Percentiles rank a stretch among this genome's conserved stretches.
phyloP scores from a whole-genome alignment of 2,329 filamentous ascomycete species.

The Aspergillus ruber region DNA sequence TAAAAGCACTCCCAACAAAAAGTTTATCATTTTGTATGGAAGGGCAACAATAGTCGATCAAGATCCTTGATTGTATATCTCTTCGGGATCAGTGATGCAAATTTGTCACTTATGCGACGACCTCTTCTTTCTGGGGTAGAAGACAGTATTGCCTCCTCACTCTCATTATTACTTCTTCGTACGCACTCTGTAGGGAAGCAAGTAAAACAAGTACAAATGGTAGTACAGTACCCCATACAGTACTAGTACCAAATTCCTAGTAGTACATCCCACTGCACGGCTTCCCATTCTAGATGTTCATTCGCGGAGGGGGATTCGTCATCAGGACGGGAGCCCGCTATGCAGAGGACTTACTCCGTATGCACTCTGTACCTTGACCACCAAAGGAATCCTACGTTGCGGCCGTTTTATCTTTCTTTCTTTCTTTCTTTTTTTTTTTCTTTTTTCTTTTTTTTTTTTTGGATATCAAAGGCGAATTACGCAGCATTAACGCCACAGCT shows the following conservation, averaged over 20 bases:
- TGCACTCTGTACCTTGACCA: neutral
- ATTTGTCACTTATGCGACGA: too few species aligned
- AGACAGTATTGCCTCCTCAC: too few species aligned
- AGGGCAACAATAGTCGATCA: neutral
- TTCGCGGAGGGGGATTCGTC: slow-evolving; percentile 26
- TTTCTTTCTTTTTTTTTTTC: too few species aligned
- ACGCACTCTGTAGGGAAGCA: too few species aligned
- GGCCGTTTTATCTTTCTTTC: neutral
- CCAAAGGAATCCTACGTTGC: neutral
- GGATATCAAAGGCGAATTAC: neutral
- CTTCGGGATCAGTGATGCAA: neutral
- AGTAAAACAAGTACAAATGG: too few species aligned
- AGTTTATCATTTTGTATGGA: neutral
- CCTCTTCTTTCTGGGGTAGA: too few species aligned
- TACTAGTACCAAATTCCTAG: neutral
- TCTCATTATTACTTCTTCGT: too few species aligned
- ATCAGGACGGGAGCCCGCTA: slow-evolving; percentile 10
- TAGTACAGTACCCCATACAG: too few species aligned
- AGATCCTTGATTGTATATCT: neutral
- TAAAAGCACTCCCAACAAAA: neutral
- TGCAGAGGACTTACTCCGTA: neutral
- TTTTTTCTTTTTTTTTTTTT: neutral
- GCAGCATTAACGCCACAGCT: neutral
- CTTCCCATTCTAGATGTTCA: slow-evolving; percentile 17
- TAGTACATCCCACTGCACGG: slow-evolving; percentile 6